A percentile compares a stretch with the other conserved stretches of the same genome.
phyloP scores from a whole-genome alignment of 2,329 filamentous ascomycete genomes.

The Alternaria brassicae region DNA sequence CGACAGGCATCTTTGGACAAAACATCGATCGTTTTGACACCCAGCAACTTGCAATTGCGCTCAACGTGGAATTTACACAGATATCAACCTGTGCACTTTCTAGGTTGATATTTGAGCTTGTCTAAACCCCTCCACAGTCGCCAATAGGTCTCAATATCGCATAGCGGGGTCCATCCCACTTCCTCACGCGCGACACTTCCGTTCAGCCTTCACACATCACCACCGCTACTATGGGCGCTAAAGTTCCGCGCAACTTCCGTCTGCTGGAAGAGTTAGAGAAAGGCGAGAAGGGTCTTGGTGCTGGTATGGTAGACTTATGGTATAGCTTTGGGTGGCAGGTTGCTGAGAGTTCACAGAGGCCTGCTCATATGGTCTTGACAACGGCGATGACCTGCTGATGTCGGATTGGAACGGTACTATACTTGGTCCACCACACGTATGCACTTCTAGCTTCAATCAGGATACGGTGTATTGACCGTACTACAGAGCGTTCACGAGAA shows the following conservation, averaged over 20 bases:
- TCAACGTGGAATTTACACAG: neutral
- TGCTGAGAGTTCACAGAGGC: slow-evolving; percentile 68
- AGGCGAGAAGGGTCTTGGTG: slow-evolving; percentile 95
- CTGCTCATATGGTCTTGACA: slow-evolving; percentile 94
- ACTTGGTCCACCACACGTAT: slow-evolving; percentile 91
- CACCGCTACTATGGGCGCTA: slow-evolving; percentile 63
- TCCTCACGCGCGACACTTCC: slow-evolving; percentile 27
- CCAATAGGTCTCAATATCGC: slow-evolving; percentile 13
- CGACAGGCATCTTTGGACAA: slow-evolving; percentile 16
- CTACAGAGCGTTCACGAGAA: slow-evolving; percentile 92
- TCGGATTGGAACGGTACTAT: slow-evolving; percentile 99
- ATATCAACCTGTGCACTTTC: slow-evolving; percentile 4
- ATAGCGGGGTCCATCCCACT: slow-evolving; percentile 46
- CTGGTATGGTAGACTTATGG: slow-evolving; percentile 62
- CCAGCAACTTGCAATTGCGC: slow-evolving; percentile 15
- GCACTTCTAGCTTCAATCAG: slow-evolving; percentile 46
- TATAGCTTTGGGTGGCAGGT: neutral
- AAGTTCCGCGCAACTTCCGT: slow-evolving; percentile 94
- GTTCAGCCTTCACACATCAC: slow-evolving; percentile 14
- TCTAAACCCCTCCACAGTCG: slow-evolving; percentile 5
- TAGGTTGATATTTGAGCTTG: neutral
- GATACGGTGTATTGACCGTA: slow-evolving; percentile 7
- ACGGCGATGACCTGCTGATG: slow-evolving; percentile 94
- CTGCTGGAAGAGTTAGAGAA: slow-evolving; percentile 98
- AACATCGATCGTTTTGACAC: slow-evolving; percentile 19